These are phyloP conservation scores for Penicillium sp. DNA, from an alignment of 2,329 filamentous ascomycete genomes.

Conservation along the genomic window DNA sequence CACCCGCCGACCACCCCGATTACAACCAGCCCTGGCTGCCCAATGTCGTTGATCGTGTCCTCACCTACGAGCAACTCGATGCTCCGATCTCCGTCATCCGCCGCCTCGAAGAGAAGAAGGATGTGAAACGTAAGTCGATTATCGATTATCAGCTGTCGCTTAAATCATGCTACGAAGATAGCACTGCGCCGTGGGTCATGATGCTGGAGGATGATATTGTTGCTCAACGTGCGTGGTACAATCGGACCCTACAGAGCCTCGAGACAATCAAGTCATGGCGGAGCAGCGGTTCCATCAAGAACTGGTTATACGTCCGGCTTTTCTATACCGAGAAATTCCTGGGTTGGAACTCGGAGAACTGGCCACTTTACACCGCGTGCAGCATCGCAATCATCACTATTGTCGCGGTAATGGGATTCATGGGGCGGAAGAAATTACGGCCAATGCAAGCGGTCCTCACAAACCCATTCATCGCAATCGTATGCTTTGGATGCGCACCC, in stretches of 20 bases:
- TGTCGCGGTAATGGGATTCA: conserved; percentile 25
- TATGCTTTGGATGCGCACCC: conserved; percentile 37
- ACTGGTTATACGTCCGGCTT: conserved; percentile 50
- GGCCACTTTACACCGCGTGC: conserved; percentile 42
- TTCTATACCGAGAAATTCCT: conserved; percentile 55
- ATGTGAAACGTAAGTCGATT: conserved; percentile 45
- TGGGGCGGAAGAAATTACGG: conserved; percentile 20
- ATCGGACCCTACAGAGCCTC: conserved; percentile 45
- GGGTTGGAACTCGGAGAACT: conserved; percentile 52
- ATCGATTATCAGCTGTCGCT: conserved; percentile 52
- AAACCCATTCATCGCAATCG: conserved; percentile 31
- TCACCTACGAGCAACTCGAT: conserved; percentile 46
- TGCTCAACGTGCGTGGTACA: conserved; percentile 53
- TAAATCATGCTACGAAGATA: conserved; percentile 43
- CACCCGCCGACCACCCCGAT: conserved; percentile 47
- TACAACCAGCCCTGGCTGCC: conserved; percentile 50
- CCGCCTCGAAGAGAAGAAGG: conserved; percentile 23
- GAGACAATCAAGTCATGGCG: conserved; percentile 35
- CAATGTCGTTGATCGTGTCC: conserved; percentile 45
- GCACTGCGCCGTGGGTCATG: conserved; percentile 48
- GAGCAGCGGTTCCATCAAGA: conserved; percentile 17
- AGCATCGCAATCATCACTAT: conserved; percentile 32
- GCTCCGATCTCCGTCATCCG: conserved; percentile 17
- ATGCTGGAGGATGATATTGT: conserved; percentile 56
- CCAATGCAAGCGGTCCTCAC: conserved; percentile 26